phyloP scores from a whole-genome alignment of 305 asterid species.

The Caryopteris hybrid region DNA sequence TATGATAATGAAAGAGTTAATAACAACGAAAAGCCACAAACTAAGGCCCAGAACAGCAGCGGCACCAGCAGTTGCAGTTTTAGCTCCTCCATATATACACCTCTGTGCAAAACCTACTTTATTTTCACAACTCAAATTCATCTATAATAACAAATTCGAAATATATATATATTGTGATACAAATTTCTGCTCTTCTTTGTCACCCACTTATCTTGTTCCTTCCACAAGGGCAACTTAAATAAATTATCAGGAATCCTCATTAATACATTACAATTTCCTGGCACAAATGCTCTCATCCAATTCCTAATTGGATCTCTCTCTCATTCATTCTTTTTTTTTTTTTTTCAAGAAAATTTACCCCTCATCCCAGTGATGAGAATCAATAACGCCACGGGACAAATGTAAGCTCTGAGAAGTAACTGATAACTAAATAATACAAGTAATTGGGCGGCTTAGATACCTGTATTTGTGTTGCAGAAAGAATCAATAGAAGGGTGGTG shows the following conservation, averaged over 20 bases:
- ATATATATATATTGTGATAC: slow-evolving; percentile 26
- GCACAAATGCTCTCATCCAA: slow-evolving; percentile 28
- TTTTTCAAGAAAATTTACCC: slow-evolving; percentile 2
- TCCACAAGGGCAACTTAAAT: slow-evolving; percentile 27
- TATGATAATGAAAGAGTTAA: slow-evolving; percentile 24
- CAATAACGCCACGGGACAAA: slow-evolving; percentile 27
- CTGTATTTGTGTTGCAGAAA: slow-evolving; percentile 26
- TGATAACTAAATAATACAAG: slow-evolving; percentile 29
- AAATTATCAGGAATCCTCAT: slow-evolving; percentile 35
- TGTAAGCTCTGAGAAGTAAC: slow-evolving; percentile 32
- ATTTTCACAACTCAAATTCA: slow-evolving; percentile 45
- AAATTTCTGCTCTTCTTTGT: slow-evolving; percentile 22
- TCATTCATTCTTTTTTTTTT: no score
- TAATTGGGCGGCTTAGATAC: slow-evolving; percentile 25
- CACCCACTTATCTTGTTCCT: slow-evolving; percentile 22
- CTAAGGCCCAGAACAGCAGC: slow-evolving; percentile 21
- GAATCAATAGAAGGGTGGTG: slow-evolving; percentile 83
- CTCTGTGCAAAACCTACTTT: slow-evolving; percentile 43
- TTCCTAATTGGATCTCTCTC: slow-evolving; percentile 25
- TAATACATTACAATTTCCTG: slow-evolving; percentile 31
- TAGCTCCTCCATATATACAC: slow-evolving; percentile 55
- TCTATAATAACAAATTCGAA: slow-evolving; percentile 27
- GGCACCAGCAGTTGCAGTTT: slow-evolving; percentile 30
- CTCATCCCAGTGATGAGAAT: slow-evolving; percentile 36
- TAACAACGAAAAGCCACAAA: slow-evolving; percentile 35